Evolutionary conservation across 2,329 filamentous ascomycete species (phyloP).

Genomic region (Aspergillus terreus): DNA sequence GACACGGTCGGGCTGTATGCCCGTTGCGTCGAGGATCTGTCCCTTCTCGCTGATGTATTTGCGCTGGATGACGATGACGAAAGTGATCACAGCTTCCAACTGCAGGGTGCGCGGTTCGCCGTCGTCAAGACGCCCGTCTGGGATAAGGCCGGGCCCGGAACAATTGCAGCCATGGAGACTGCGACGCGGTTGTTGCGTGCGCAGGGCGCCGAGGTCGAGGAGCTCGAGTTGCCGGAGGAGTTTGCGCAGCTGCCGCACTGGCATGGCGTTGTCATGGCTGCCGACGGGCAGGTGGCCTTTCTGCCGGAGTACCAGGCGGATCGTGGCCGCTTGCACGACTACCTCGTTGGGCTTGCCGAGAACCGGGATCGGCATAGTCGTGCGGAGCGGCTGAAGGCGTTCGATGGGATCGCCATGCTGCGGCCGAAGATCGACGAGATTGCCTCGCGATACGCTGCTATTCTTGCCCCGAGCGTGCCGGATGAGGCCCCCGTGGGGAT

Average conservation of each 20-base stretch:
- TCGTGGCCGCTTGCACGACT: not conserved
- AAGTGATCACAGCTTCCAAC: not conserved
- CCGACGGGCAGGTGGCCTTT: slow-evolving; percentile 1
- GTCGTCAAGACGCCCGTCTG: slow-evolving; percentile 5
- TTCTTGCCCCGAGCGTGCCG: slow-evolving; percentile 56
- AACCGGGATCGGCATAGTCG: not conserved
- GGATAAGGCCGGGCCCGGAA: slow-evolving; percentile 6
- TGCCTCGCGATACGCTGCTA: slow-evolving; percentile 45
- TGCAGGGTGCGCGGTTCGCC: slow-evolving; percentile 1
- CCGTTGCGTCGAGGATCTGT: slow-evolving; percentile 55
- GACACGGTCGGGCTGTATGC: slow-evolving; percentile 63
- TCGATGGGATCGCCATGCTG: slow-evolving; percentile 7
- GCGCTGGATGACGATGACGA: slow-evolving; percentile 50
- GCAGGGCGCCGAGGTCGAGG: slow-evolving; percentile 5
- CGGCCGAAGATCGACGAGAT: slow-evolving; percentile 6
- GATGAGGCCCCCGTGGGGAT: slow-evolving; percentile 59
- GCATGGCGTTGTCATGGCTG: slow-evolving; percentile 6
- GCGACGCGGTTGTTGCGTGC: not conserved
- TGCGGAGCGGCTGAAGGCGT: not conserved
- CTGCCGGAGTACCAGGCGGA: slow-evolving; percentile 6
- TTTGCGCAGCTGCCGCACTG: slow-evolving; percentile 3
- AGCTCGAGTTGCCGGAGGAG: not conserved
- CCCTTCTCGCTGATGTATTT: slow-evolving; percentile 54
- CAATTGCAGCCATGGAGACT: slow-evolving; percentile 8
- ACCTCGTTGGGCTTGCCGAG: slow-evolving; percentile 1